phyloP scores from a whole-genome alignment of 768 basidiomycete genomes.

The Hypholoma sublateritium region DNA sequence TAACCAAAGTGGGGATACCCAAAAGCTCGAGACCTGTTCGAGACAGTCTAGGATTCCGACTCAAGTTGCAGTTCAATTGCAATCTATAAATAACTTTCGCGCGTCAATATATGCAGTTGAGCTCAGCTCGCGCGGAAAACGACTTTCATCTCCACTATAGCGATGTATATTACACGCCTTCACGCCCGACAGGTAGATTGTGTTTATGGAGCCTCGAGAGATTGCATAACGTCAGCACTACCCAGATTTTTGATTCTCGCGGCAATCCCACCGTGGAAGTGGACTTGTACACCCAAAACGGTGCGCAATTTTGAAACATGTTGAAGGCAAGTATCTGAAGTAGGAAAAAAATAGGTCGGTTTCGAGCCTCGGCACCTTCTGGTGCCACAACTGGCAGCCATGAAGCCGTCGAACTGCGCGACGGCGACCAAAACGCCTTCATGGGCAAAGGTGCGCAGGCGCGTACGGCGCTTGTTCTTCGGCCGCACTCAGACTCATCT shows the following conservation, averaged over 20 bases:
- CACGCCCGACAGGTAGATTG: slow-evolving; percentile 11
- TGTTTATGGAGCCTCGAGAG: neutral
- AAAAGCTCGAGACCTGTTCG: too few species aligned
- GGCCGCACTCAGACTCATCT: neutral
- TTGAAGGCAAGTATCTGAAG: neutral
- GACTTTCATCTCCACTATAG: too few species aligned
- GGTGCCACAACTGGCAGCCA: slow-evolving; percentile 12
- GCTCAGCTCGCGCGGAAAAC: too few species aligned
- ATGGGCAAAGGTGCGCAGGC: slow-evolving; percentile 8
- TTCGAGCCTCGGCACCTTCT: slow-evolving; percentile 10
- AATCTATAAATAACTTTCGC: slow-evolving; percentile 5
- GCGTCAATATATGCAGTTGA: too few species aligned
- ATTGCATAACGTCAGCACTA: neutral
- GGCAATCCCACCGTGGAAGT: slow-evolving; percentile 12
- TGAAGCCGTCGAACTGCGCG: slow-evolving; percentile 13
- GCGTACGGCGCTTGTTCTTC: neutral
- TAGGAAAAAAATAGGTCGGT: slow-evolving; percentile 1
- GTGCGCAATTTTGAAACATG: neutral
- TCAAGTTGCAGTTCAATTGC: too few species aligned
- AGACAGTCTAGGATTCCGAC: neutral
- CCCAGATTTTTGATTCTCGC: slow-evolving; percentile 11
- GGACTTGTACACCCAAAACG: slow-evolving; percentile 11
- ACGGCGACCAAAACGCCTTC: slow-evolving; percentile 8
- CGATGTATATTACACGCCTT: slow-evolving; percentile 8
- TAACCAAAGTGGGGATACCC: too few species aligned